Conservation (phyloP, 1,139 yeast species). For the Saccharomyces hybrid region DNA sequence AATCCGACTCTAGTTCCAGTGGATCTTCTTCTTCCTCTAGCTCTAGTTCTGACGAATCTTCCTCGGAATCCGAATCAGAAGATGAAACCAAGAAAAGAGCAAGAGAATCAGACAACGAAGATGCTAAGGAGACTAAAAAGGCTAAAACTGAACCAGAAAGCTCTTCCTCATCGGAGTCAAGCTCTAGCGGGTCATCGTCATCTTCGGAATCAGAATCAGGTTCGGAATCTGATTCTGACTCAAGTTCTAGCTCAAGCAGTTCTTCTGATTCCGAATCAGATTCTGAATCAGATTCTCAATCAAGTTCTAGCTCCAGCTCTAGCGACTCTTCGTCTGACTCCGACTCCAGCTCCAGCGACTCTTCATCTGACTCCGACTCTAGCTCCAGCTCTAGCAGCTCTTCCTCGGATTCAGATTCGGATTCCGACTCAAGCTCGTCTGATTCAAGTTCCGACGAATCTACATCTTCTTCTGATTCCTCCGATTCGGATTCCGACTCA, state of each 20-base stretch:
- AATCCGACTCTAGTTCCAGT: background rate
- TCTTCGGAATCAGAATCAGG: background rate
- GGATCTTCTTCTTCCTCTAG: slow-evolving; percentile 7
- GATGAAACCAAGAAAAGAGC: slow-evolving; percentile 5
- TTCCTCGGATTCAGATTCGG: slow-evolving; percentile 8
- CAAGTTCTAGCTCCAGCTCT: slow-evolving; percentile 9
- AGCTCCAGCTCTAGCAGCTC: slow-evolving; percentile 9
- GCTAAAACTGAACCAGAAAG: slow-evolving; percentile 10
- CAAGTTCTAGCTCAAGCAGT: slow-evolving; percentile 15
- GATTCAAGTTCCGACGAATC: slow-evolving; percentile 12
- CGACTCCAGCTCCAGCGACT: slow-evolving; percentile 12
- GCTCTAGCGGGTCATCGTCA: slow-evolving; percentile 7
- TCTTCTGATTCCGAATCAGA: slow-evolving; percentile 8
- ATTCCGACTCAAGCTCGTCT: slow-evolving; percentile 13
- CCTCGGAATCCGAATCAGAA: slow-evolving; percentile 9
- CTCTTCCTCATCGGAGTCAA: slow-evolving; percentile 9
- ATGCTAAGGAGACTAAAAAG: background rate
- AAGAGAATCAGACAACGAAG: slow-evolving; percentile 2
- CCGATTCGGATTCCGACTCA: slow-evolving; percentile 14
- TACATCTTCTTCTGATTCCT: background rate
- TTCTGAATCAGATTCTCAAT: slow-evolving; percentile 9
- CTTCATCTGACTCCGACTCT: slow-evolving; percentile 11
- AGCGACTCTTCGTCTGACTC: slow-evolving; percentile 9
- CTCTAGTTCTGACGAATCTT: slow-evolving; percentile 4
- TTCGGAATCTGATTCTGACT: slow-evolving; percentile 20